A percentile compares a stretch with the other conserved stretches of the same genome.
phyloP scores from a whole-genome alignment of 805 yeast genomes.

The Saturnispora diversa region DNA sequence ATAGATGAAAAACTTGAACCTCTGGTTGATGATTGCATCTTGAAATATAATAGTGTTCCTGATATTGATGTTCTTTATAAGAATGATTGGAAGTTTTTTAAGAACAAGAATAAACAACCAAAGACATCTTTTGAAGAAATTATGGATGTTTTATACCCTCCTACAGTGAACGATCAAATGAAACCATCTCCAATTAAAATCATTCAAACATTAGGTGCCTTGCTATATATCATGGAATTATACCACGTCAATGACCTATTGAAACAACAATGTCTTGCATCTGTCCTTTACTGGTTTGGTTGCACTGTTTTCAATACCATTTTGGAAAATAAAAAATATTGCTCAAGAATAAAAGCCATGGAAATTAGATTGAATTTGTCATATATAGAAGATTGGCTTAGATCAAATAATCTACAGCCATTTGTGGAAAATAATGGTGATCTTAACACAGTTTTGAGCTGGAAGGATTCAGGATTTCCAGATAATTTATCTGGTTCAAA shows the following conservation, averaged over 20 bases:
- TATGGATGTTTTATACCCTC: conserved; percentile 72
- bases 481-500: conserved; percentile 25
- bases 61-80: conserved; percentile 75
- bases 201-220: conserved; percentile 81
- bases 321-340: conserved; percentile 56
- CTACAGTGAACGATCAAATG: conserved; percentile 68
- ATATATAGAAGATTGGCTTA: conserved; percentile 87
- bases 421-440: conserved; percentile 24
- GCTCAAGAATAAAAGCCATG: conserved; percentile 77
- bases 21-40: conserved; percentile 55
- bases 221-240: conserved; percentile 74
- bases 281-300: conserved; percentile 72
- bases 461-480: conserved; percentile 25
- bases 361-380: conserved; percentile 85
- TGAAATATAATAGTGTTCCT: conserved; percentile 75
- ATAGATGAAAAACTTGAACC: conserved; percentile 52
- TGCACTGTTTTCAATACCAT: conserved; percentile 66
- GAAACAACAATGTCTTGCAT: conserved; percentile 70
- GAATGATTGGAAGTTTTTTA: conserved; percentile 52
- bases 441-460: conserved; percentile 17
- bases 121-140: conserved; percentile 60
- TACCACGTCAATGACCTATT: conserved; percentile 73
- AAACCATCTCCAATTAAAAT: conserved; percentile 84
- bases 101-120: conserved; percentile 31
- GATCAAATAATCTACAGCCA: conserved; percentile 53